A percentile compares a stretch with the other conserved stretches of the same genome.
These are phyloP conservation scores for Apiospora sp. DNA, from an alignment of 2,329 filamentous ascomycete genomes.

Conservation along the genomic window DNA sequence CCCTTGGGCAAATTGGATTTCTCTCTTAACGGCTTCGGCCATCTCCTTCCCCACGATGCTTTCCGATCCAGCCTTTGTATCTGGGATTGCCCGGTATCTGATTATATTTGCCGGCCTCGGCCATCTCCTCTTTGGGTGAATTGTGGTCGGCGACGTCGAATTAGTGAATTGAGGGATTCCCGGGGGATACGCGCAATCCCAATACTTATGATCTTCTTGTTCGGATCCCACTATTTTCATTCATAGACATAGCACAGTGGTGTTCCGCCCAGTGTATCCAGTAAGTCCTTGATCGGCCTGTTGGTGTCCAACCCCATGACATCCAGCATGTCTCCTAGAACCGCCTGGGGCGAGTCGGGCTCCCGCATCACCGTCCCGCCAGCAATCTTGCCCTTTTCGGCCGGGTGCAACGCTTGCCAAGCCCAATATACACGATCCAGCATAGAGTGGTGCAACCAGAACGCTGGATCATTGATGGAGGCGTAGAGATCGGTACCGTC, in stretches of 20 bases:
- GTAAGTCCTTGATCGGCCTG: neutral
- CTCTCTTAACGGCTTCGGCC: no score
- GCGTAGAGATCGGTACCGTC: conserved; percentile 6
- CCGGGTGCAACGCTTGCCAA: conserved; percentile 32
- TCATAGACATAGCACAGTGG: conserved; percentile 9
- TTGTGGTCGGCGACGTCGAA: no score
- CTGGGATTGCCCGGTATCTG: no score
- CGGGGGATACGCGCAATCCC: no score
- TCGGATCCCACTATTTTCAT: neutral
- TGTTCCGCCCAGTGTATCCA: neutral
- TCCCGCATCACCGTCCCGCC: conserved; percentile 39
- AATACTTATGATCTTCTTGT: no score
- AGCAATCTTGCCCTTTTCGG: conserved; percentile 30
- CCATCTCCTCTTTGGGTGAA: no score
- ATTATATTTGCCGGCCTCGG: no score
- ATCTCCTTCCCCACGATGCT: no score
- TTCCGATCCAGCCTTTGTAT: no score
- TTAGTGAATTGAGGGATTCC: no score
- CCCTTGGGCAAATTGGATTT: no score
- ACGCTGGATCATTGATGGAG: conserved; percentile 11
- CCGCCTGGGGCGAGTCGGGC: conserved; percentile 35
- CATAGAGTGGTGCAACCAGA: conserved; percentile 21
- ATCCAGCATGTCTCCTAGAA: neutral
- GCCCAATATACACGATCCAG: conserved; percentile 24
- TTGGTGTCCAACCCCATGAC: neutral